phyloP scores from a whole-genome alignment of 106 monocot genomes.

The Posidonia australis region DNA sequence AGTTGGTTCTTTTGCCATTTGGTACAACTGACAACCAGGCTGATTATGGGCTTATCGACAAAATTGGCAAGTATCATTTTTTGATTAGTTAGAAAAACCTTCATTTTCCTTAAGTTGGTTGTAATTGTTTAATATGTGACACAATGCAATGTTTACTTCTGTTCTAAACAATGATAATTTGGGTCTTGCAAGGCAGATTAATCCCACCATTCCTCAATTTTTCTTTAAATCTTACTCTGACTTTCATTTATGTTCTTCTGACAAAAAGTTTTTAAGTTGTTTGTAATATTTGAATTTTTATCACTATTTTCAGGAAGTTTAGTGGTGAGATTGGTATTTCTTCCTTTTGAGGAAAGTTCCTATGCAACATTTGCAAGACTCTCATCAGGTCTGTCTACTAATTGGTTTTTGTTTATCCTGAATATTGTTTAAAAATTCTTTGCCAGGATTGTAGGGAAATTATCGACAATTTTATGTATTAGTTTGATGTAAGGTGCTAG shows the following conservation, averaged over 20 bases:
- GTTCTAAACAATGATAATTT: no score
- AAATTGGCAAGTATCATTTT: constrained; percentile 47
- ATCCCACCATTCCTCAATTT: no score
- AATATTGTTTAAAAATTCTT: no score
- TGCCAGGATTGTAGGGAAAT: background rate
- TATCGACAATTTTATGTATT: background rate
- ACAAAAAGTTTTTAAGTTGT: no score
- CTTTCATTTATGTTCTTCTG: no score
- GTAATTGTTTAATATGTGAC: background rate
- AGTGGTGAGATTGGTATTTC: constrained; percentile 90
- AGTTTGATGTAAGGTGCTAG: no score
- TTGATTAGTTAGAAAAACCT: background rate
- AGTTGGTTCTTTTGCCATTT: constrained; percentile 72
- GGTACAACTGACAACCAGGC: constrained; percentile 90
- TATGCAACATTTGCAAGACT: constrained; percentile 79
- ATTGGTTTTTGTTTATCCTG: constrained; percentile 2
- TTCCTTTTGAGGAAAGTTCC: constrained; percentile 91
- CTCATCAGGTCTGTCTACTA: constrained; percentile 51
- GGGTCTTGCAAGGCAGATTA: no score
- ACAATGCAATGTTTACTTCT: no score
- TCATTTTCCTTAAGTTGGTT: background rate
- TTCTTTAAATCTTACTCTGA: no score
- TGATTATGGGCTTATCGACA: constrained; percentile 83
- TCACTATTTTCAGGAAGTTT: constrained; percentile 61
- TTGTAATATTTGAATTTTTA: background rate